A percentile compares a stretch with the other conserved stretches of the same genome.
phyloP scores from a whole-genome alignment of 495 filamentous ascomycete species.

The Astrocystis sublimbata region DNA sequence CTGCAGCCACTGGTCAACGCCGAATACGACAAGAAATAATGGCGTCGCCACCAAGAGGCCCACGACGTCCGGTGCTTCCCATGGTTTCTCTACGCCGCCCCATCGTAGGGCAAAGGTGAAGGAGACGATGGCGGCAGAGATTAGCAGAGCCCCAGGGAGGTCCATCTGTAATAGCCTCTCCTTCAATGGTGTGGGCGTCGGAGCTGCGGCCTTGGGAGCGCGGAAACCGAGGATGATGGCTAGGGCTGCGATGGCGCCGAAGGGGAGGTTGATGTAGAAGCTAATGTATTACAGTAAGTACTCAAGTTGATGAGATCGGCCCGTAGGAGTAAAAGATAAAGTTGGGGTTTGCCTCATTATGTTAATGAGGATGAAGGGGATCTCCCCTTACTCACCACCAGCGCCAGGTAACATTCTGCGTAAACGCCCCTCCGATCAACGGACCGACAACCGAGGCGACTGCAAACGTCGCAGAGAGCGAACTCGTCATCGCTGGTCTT shows the following conservation, averaged over 20 bases:
- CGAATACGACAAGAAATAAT: conserved; percentile 44
- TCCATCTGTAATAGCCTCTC: conserved; percentile 25
- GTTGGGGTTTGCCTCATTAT: too few relatives aligned
- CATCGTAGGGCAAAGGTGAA: conserved; percentile 47
- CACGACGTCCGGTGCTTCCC: conserved; percentile 43
- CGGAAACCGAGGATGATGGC: conserved; percentile 48
- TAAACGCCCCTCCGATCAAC: conserved; percentile 66
- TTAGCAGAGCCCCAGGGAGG: conserved; percentile 31
- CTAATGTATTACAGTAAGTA: conserved; percentile 4
- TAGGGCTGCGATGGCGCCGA: conserved; percentile 53
- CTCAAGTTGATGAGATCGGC: too few relatives aligned
- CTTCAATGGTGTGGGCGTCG: conserved; percentile 29
- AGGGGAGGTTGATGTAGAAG: conserved; percentile 49
- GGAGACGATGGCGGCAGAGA: conserved; percentile 39
- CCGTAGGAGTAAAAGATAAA: too few relatives aligned
- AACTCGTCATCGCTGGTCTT: conserved; percentile 37
- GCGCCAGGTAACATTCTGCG: conserved; percentile 59
- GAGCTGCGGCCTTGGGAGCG: conserved; percentile 39
- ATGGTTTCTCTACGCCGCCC: conserved; percentile 43
- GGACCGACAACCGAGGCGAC: conserved; percentile 27
- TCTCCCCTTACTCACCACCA: conserved; percentile 54
- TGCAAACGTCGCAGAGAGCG: conserved; percentile 9
- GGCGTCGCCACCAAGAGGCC: conserved; percentile 44
- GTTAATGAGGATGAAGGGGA: neutral
- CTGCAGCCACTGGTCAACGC: conserved; percentile 36